Base-by-base conservation (phyloP, 345 rosid species). In the Raphanus sativus region DNA sequence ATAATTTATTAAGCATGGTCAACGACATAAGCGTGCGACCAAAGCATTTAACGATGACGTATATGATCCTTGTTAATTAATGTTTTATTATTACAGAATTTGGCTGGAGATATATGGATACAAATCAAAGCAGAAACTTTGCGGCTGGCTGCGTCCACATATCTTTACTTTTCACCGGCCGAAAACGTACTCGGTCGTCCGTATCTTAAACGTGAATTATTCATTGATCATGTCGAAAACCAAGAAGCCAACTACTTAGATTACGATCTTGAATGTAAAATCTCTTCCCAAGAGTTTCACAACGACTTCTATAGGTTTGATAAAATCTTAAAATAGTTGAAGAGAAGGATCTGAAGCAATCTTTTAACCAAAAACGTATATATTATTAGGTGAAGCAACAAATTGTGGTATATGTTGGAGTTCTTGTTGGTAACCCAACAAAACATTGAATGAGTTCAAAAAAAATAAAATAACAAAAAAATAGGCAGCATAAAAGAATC, bases 81-180 rank as follows among this genome's bases (percentile, higher is more conserved):
- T 28, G 52, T 3, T 13, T 67, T n/a, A 48, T 34, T 33, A 62
- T 8, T 50, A n/a, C 48, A 25, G 7, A 4, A 10, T 25, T 6
- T 33, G 55, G 62, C 17, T 62, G 5, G 16, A 70, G 67, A 71
- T 64, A 38, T 40, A 77, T 77, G 81, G 81, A 65, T 70, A 9
- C 67, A 58, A 56, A 77, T 71, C 40, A 76, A 76, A 68, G 74
- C 40, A 40, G 1, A 30, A 52, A 21, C 25, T 77, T 77, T 70
- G 76, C 81, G 81, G 81, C 76, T 77, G 21, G 2, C n/a, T 63
- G 56, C 34, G 58, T 16, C 80, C 80, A 69, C 75, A 52, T 68
- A 48, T 68, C 69, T 24, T 6, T 25, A 25, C 70, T 76, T 77
- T 55, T 38, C 76, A 70, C 80, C 80, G 80, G 76, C 76, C 76